Percentiles rank a stretch among this genome's conserved stretches.
Evolutionary conservation across 2,329 filamentous ascomycete genomes (phyloP).

Genomic region (Endoconidiophora polonica): DNA sequence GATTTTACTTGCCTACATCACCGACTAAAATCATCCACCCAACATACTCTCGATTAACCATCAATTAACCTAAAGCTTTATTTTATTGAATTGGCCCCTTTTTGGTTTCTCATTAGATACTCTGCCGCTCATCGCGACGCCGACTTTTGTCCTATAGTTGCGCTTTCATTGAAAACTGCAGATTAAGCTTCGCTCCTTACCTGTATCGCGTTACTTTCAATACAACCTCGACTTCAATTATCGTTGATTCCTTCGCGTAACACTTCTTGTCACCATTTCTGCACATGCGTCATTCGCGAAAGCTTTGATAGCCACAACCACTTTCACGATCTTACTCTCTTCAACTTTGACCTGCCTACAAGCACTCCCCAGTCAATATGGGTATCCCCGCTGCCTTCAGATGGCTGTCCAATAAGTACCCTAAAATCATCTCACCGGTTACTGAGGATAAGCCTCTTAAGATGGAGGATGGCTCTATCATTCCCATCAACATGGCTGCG

Average conservation of each 20-base stretch:
- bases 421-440: constrained; percentile 88
- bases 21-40: no score
- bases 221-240: neutral
- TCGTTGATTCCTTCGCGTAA: neutral
- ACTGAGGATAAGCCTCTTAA: constrained; percentile 69
- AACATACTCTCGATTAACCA: no score
- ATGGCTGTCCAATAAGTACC: constrained; percentile 94
- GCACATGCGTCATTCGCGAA: neutral
- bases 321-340: neutral
- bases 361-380: constrained; percentile 35
- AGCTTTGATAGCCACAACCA: neutral
- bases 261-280: neutral
- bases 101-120: no score
- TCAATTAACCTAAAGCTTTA: no score
- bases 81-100: no score
- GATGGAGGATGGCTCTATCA: constrained; percentile 62
- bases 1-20: no score
- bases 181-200: neutral
- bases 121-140: no score
- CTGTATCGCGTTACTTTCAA: neutral
- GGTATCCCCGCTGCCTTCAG: constrained; percentile 89
- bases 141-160: no score
- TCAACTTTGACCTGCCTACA: constrained; percentile 4
- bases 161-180: no score
- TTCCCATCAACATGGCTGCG: constrained; percentile 69